These are phyloP conservation scores for Debaryomyces prosopidis DNA, from an alignment of 805 yeast species.

Conservation along the genomic window DNA sequence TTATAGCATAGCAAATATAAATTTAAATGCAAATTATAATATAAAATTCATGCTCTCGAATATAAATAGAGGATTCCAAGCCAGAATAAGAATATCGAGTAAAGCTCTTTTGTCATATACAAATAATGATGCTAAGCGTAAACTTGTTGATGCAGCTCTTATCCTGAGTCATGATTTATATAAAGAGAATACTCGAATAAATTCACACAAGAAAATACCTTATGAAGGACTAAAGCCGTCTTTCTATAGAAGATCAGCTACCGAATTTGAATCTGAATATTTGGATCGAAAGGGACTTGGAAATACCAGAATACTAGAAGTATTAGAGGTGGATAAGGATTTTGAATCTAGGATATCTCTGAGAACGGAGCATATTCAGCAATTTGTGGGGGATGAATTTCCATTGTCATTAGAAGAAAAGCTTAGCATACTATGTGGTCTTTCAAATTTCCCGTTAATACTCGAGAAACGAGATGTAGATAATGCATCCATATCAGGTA, in stretches of 20 bases:
- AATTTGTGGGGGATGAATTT: constrained; percentile 25
- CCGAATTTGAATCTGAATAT: constrained; percentile 14
- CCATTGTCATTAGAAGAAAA: constrained; percentile 26
- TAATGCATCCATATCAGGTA: background rate
- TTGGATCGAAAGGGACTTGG: constrained; percentile 10
- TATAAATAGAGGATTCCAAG: background rate
- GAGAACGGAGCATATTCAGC: constrained; percentile 19
- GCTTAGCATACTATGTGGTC: constrained; percentile 29
- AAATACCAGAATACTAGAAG: constrained; percentile 8
- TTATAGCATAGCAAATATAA: background rate
- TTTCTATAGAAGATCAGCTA: constrained; percentile 13
- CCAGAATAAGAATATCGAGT: background rate
- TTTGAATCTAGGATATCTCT: constrained; percentile 8
- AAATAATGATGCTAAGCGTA: background rate
- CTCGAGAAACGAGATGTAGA: background rate
- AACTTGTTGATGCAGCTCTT: constrained; percentile 8
- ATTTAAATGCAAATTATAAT: background rate
- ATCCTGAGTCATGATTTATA: constrained; percentile 26
- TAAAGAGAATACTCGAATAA: constrained; percentile 8
- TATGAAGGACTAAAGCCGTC: constrained; percentile 13
- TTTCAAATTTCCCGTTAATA: constrained; percentile 18
- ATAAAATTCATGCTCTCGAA: background rate
- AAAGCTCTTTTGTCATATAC: background rate
- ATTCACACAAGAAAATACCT: constrained; percentile 11
- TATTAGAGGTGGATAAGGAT: constrained; percentile 9